Evolutionary conservation across 2,329 filamentous ascomycete species (phyloP).

Genomic region (Cryphonectria japonica): DNA sequence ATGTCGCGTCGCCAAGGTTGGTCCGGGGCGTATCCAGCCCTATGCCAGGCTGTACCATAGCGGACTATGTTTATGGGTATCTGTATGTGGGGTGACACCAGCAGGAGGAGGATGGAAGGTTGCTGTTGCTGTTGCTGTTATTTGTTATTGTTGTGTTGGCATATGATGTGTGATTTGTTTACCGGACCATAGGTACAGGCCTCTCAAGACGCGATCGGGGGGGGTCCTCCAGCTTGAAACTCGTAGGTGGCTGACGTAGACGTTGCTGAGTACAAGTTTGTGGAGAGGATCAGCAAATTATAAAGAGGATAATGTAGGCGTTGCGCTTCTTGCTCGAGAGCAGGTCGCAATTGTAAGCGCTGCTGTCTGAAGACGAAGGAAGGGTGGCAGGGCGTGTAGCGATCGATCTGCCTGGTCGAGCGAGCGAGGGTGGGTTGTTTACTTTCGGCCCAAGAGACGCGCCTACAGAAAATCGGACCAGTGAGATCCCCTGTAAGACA

Average conservation of each 20-base stretch:
- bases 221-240: conserved; percentile 12
- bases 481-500: conserved; percentile 13
- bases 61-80: conserved; percentile 32
- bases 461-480: conserved; percentile 19
- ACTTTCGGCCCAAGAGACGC: conserved; percentile 24
- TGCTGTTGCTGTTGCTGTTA: conserved; percentile 2
- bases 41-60: conserved; percentile 68
- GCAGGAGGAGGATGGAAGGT: background rate
- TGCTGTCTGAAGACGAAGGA: conserved; percentile 19
- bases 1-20: conserved; percentile 82
- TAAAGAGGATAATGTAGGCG: conserved; percentile 6
- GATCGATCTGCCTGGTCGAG: background rate
- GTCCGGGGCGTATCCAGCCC: conserved; percentile 85
- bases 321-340: conserved; percentile 15
- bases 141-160: background rate
- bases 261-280: conserved; percentile 21
- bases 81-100: background rate
- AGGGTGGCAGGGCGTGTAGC: conserved; percentile 24
- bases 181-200: background rate
- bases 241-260: conserved; percentile 10
- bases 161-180: background rate
- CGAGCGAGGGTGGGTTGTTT: conserved; percentile 22
- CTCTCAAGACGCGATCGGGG: conserved; percentile 18
- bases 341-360: conserved; percentile 22
- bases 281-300: conserved; percentile 21